Conservation (phyloP, 306 rosid genomes). For the Trifolium pratense region DNA sequence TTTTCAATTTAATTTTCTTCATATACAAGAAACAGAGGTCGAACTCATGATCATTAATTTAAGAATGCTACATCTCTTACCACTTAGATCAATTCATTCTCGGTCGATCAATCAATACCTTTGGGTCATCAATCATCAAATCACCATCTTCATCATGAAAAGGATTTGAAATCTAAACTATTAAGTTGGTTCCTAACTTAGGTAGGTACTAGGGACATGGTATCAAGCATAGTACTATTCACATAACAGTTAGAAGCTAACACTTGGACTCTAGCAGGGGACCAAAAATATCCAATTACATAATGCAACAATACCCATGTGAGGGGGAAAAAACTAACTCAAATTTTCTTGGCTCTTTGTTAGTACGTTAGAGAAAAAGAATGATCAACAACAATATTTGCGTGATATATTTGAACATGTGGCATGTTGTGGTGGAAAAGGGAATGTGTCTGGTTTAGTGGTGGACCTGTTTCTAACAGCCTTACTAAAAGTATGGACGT, state of each 20-base stretch:
- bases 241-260: conserved; percentile 36
- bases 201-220: conserved; percentile 9
- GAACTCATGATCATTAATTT: too few species aligned
- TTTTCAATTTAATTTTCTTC: too few species aligned
- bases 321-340: background rate
- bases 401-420: conserved; percentile 4
- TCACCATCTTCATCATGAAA: background rate
- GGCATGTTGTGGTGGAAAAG: background rate
- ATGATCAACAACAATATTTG: background rate
- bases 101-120: background rate
- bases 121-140: too few species aligned
- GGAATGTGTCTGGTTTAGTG: background rate
- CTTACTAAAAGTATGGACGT: background rate
- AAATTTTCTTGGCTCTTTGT: background rate
- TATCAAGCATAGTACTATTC: conserved; percentile 7
- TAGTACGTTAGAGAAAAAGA: background rate
- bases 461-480: conserved; percentile 3
- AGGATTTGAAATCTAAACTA: background rate
- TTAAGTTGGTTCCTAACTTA: conserved; percentile 8
- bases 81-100: too few species aligned
- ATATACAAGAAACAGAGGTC: too few species aligned
- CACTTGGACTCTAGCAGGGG: conserved; percentile 38
- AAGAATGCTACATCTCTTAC: too few species aligned
- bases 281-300: conserved; percentile 37
- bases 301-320: background rate